Conservation (phyloP, 1,139 yeast genomes). For the Yarrowia galli region DNA sequence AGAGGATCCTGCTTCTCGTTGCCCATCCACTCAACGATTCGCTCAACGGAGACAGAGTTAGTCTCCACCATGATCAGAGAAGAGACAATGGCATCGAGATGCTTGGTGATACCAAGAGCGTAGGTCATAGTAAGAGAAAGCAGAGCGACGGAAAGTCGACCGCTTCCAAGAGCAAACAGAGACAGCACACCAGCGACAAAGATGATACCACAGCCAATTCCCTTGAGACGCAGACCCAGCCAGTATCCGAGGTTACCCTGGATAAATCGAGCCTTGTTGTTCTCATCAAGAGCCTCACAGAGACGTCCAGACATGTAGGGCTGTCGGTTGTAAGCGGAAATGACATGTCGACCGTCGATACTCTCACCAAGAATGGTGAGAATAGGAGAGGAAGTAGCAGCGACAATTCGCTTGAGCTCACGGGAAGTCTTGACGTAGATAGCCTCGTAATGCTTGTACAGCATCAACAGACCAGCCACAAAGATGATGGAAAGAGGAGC, state of each 20-base stretch:
- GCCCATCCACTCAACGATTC: conserved; percentile 80
- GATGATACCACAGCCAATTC: conserved; percentile 83
- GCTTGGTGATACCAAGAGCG: conserved; percentile 87
- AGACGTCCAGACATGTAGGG: conserved; percentile 81
- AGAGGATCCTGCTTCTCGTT: conserved; percentile 85
- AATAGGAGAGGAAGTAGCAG: conserved; percentile 88
- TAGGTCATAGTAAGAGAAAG: conserved; percentile 95
- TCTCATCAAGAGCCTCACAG: conserved; percentile 75
- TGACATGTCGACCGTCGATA: conserved; percentile 84
- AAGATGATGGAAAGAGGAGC: conserved; percentile 76
- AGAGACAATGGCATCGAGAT: conserved; percentile 91
- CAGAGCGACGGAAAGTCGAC: conserved; percentile 64
- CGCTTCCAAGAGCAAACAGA: conserved; percentile 61
- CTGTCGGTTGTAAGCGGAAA: conserved; percentile 93
- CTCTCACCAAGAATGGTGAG: conserved; percentile 95
- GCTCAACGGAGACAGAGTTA: conserved; percentile 96
- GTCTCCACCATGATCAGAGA: conserved; percentile 88
- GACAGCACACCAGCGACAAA: conserved; percentile 84
- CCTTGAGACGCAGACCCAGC: conserved; percentile 77
- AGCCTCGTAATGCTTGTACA: conserved; percentile 74
- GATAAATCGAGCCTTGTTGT: conserved; percentile 86
- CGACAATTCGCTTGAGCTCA: conserved; percentile 86
- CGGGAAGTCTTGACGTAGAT: conserved; percentile 80
- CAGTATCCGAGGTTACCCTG: conserved; percentile 95
- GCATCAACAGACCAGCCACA: conserved; percentile 72